Evolutionary conservation across 2,329 filamentous ascomycete species (phyloP).

Genomic region (Alternaria consortialis): DNA sequence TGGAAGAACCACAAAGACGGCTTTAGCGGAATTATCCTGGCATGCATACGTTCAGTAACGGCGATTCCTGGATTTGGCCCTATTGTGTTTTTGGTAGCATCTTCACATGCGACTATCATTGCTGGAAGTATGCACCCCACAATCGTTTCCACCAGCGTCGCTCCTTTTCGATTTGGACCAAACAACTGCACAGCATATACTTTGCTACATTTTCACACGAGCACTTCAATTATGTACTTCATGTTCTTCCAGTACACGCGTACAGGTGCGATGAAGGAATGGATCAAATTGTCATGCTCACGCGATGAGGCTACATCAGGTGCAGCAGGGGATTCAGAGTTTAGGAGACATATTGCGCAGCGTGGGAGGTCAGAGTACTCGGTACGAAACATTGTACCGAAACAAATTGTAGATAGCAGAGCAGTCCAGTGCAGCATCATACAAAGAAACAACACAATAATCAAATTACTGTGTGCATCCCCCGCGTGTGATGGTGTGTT

Average conservation of each 20-base stretch:
- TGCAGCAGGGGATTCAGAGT: constrained; percentile 9
- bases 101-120: neutral
- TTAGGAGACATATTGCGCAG: constrained; percentile 4
- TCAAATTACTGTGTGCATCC: neutral
- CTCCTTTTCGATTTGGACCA: neutral
- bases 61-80: neutral
- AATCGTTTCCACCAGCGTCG: neutral
- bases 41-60: constrained; percentile 4
- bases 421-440: constrained; percentile 1
- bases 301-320: constrained; percentile 3
- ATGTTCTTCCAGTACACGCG: neutral
- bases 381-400: neutral
- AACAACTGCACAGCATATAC: neutral
- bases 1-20: constrained; percentile 20
- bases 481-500: neutral
- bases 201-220: neutral
- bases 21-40: constrained; percentile 26
- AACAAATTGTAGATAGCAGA: constrained; percentile 11
- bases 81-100: neutral
- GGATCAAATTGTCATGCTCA: constrained; percentile 11
- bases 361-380: neutral
- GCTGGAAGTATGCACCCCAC: neutral
- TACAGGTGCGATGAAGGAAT: neutral
- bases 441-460: neutral
- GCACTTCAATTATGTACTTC: neutral